phyloP scores from a whole-genome alignment of 2,329 filamentous ascomycete species.

The Pyrenochaeta sp. region DNA sequence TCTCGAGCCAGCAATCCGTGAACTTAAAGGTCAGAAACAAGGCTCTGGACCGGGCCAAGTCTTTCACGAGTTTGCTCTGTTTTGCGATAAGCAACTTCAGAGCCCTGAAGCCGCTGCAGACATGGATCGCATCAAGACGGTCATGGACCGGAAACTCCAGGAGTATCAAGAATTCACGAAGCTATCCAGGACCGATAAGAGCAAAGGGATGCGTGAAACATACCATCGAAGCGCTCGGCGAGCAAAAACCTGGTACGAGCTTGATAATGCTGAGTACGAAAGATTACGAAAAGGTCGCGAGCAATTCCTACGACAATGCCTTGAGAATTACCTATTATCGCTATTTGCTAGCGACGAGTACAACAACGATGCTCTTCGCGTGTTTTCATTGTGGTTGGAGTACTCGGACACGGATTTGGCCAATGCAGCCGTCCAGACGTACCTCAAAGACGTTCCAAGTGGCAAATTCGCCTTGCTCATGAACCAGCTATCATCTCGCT shows the following conservation, averaged over 20 bases:
- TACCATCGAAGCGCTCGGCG: slow-evolving; percentile 69
- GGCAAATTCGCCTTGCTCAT: slow-evolving; percentile 92
- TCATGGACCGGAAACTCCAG: slow-evolving; percentile 80
- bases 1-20: slow-evolving; percentile 81
- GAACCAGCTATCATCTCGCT: slow-evolving; percentile 94
- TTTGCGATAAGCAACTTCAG: slow-evolving; percentile 93
- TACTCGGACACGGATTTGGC: slow-evolving; percentile 78
- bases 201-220: slow-evolving; percentile 57
- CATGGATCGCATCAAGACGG: slow-evolving; percentile 77
- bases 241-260: slow-evolving; percentile 86
- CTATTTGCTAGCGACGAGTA: slow-evolving; percentile 86
- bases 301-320: slow-evolving; percentile 84
- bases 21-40: slow-evolving; percentile 73
- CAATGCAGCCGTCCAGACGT: slow-evolving; percentile 76
- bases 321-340: slow-evolving; percentile 92
- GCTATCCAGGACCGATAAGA: slow-evolving; percentile 60
- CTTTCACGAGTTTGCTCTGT: slow-evolving; percentile 92
- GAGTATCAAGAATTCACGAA: slow-evolving; percentile 79
- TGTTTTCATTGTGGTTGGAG: slow-evolving; percentile 94
- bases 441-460: slow-evolving; percentile 80
- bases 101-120: slow-evolving; percentile 87
- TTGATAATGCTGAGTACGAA: slow-evolving; percentile 87
- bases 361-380: slow-evolving; percentile 88
- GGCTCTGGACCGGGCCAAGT: slow-evolving; percentile 84
- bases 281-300: slow-evolving; percentile 78